Percentiles rank a stretch among this genome's conserved stretches.
Evolutionary conservation across 1,284 basidiomycete species (phyloP).

Genomic region (Coniophora puteana): DNA sequence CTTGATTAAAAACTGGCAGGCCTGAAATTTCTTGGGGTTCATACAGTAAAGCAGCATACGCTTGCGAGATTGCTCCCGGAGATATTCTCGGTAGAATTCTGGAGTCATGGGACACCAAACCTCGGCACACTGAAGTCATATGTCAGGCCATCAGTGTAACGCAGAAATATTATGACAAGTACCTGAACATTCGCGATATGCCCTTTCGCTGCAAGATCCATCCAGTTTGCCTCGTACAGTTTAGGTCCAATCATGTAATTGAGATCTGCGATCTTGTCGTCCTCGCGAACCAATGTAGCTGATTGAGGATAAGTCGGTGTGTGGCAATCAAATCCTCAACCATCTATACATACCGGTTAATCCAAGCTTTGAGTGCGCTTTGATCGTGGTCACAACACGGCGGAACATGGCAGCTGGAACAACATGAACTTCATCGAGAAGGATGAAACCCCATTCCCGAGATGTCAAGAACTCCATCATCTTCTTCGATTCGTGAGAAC

Average conservation of each 20-base stretch:
- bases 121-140: constrained; percentile 78
- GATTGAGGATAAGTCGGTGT: constrained; percentile 13
- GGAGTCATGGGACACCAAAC: constrained; percentile 99
- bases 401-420: constrained; percentile 97
- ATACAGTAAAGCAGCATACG: constrained; percentile 98
- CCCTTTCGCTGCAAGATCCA: constrained; percentile 98
- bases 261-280: constrained; percentile 98
- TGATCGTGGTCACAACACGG: constrained; percentile 93
- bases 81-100: constrained; percentile 99
- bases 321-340: background rate
- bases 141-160: constrained; percentile 6
- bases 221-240: constrained; percentile 99
- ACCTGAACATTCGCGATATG: constrained; percentile 99
- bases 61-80: constrained; percentile 89
- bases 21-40: constrained; percentile 99
- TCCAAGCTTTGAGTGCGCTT: constrained; percentile 95
- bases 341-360: constrained; percentile 65
- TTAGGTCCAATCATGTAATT: constrained; percentile 99
- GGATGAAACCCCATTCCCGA: constrained; percentile 92
- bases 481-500: constrained; percentile 95
- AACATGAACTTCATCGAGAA: constrained; percentile 96
- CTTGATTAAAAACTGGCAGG: constrained; percentile 97
- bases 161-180: constrained; percentile 20
- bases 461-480: constrained; percentile 98
- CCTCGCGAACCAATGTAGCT: constrained; percentile 98